These are phyloP conservation scores for Russula brevipes DNA, from an alignment of 768 basidiomycete species.

Conservation along the genomic window DNA sequence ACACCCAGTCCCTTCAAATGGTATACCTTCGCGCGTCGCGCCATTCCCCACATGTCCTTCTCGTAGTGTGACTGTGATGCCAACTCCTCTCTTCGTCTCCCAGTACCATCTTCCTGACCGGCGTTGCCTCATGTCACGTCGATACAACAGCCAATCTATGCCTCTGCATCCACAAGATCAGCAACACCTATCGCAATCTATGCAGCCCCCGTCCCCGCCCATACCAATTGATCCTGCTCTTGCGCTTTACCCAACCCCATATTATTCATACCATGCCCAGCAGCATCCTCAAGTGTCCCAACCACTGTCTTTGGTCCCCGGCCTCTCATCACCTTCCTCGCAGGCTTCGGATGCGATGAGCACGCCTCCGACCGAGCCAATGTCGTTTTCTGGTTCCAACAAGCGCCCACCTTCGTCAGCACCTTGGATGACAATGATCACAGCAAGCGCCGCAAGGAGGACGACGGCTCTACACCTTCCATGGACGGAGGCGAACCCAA, in stretches of 20 bases:
- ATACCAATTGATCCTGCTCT: slow-evolving; percentile 69
- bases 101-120: slow-evolving; percentile 32
- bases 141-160: slow-evolving; percentile 35
- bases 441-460: slow-evolving; percentile 45
- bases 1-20: background rate
- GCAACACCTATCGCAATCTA: slow-evolving; percentile 34
- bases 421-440: slow-evolving; percentile 42
- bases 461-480: slow-evolving; percentile 46
- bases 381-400: slow-evolving; percentile 40
- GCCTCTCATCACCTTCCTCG: slow-evolving; percentile 73
- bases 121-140: slow-evolving; percentile 28
- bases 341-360: slow-evolving; percentile 73
- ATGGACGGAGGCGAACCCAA: slow-evolving; percentile 55
- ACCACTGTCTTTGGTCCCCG: slow-evolving; percentile 48
- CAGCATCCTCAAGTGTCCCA: slow-evolving; percentile 46
- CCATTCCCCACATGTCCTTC: background rate
- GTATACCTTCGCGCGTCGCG: no score
- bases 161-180: slow-evolving; percentile 40
- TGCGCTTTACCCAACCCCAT: slow-evolving; percentile 55
- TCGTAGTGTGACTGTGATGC: slow-evolving; percentile 13
- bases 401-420: slow-evolving; percentile 33
- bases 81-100: slow-evolving; percentile 20
- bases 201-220: slow-evolving; percentile 53
- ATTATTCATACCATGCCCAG: slow-evolving; percentile 51
- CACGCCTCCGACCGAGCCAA: slow-evolving; percentile 63